phyloP scores from a whole-genome alignment of 2,329 filamentous ascomycete genomes.

The Arthrinium puccinioides region DNA sequence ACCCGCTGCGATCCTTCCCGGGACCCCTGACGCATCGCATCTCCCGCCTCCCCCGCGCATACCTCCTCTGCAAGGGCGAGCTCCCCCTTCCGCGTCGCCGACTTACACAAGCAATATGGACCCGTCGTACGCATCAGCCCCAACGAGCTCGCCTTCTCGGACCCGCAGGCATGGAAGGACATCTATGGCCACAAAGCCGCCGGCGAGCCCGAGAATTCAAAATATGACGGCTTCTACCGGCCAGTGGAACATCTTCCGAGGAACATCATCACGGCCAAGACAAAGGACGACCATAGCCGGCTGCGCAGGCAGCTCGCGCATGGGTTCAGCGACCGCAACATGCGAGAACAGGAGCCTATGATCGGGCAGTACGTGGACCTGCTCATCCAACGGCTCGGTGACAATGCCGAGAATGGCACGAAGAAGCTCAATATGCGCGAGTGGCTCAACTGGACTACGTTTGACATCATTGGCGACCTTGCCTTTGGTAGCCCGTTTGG shows the following conservation, averaged over 20 bases:
- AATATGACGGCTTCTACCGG: constrained; percentile 20
- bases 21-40: constrained; percentile 19
- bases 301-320: constrained; percentile 28
- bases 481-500: constrained; percentile 36
- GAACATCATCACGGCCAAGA: constrained; percentile 21
- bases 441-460: constrained; percentile 32
- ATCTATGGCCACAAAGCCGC: constrained; percentile 29
- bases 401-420: constrained; percentile 6
- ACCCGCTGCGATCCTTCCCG: constrained; percentile 18
- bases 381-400: constrained; percentile 19
- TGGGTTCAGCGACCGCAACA: constrained; percentile 29
- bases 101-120: constrained; percentile 30
- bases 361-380: constrained; percentile 30
- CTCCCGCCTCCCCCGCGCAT: constrained; percentile 13
- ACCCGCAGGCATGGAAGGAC: constrained; percentile 31
- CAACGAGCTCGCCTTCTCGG: constrained; percentile 31
- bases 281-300: constrained; percentile 23
- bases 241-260: constrained; percentile 14
- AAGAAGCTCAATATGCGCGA: constrained; percentile 23
- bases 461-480: constrained; percentile 38
- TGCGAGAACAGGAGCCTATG: constrained; percentile 33
- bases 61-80: constrained; percentile 13
- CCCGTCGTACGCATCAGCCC: constrained; percentile 32
- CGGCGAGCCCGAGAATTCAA: constrained; percentile 21
- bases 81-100: constrained; percentile 16